Evolutionary conservation across 306 rosid genomes (phyloP).

Genomic region (Cucurbita ficifolia): DNA sequence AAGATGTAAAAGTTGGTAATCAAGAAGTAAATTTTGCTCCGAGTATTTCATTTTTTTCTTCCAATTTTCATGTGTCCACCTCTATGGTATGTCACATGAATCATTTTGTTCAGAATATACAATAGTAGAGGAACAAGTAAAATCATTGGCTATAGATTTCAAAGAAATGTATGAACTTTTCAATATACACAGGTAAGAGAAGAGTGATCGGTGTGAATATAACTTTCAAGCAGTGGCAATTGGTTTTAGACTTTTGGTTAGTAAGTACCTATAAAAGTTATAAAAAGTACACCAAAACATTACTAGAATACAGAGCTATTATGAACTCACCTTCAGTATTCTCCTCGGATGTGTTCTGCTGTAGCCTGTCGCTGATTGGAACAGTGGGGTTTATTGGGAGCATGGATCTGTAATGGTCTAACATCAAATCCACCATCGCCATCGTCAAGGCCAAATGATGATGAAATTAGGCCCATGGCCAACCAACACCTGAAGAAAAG

Average conservation of each 20-base stretch:
- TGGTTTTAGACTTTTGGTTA: not conserved
- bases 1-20: not conserved
- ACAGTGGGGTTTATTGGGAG: not conserved
- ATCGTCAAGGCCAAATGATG: constrained; percentile 1
- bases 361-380: not conserved
- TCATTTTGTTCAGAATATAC: not conserved
- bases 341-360: not conserved
- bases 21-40: not conserved
- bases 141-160: not conserved
- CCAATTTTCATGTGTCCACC: not conserved
- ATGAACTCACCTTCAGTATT: not conserved
- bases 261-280: not conserved
- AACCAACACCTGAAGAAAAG: not conserved
- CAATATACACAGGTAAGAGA: not conserved
- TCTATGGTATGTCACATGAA: not conserved
- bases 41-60: not conserved
- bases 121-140: not conserved
- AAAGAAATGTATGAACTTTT: not conserved
- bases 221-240: not conserved
- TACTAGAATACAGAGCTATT: not conserved
- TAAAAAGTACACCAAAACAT: not conserved
- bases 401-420: not conserved
- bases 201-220: not conserved
- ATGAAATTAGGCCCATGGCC: not conserved
- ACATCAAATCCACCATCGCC: not conserved